Evolutionary conservation across 2,329 filamentous ascomycete genomes (phyloP).

Genomic region (Clonostachys chloroleuca): DNA sequence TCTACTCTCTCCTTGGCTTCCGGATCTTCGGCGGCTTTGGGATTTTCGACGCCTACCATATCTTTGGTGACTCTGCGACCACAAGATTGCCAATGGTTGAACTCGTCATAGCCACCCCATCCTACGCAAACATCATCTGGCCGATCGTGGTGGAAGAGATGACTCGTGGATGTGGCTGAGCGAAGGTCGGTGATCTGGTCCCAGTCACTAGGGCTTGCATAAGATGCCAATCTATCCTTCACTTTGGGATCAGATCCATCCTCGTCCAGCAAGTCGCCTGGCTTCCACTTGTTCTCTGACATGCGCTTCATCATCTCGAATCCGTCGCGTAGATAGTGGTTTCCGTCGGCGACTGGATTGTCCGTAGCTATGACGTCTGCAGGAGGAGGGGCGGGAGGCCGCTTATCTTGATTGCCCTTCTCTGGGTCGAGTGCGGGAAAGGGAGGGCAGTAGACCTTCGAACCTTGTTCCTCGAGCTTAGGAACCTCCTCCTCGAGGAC

Average conservation of each 20-base stretch:
- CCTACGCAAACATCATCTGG: slow-evolving; percentile 3
- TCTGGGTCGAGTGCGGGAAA: slow-evolving; percentile 1
- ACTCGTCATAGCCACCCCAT: slow-evolving; percentile 6
- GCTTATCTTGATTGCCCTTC: neutral
- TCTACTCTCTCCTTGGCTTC: neutral
- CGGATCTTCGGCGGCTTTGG: slow-evolving; percentile 1
- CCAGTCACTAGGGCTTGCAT: slow-evolving; percentile 1
- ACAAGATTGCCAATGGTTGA: slow-evolving; percentile 3
- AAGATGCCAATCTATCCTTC: slow-evolving; percentile 2
- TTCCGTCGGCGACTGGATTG: slow-evolving; percentile 3
- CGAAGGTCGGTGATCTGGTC: slow-evolving; percentile 1
- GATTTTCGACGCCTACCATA: neutral
- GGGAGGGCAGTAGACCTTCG: slow-evolving; percentile 5
- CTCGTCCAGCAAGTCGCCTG: slow-evolving; percentile 4
- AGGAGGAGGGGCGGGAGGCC: neutral
- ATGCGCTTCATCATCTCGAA: slow-evolving; percentile 1
- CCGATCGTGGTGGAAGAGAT: slow-evolving; percentile 2
- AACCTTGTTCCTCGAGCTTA: slow-evolving; percentile 2
- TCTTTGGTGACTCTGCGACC: slow-evolving; percentile 3
- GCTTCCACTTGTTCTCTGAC: slow-evolving; percentile 5
- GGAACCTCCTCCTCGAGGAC: slow-evolving; percentile 1
- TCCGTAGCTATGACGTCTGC: slow-evolving; percentile 4
- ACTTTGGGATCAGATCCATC: slow-evolving; percentile 4
- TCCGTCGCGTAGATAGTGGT: slow-evolving; percentile 1
- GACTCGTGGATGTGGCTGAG: slow-evolving; percentile 5